phyloP scores from a whole-genome alignment of 139 green algal genomes.

The Auxenochlorella protothecoides region DNA sequence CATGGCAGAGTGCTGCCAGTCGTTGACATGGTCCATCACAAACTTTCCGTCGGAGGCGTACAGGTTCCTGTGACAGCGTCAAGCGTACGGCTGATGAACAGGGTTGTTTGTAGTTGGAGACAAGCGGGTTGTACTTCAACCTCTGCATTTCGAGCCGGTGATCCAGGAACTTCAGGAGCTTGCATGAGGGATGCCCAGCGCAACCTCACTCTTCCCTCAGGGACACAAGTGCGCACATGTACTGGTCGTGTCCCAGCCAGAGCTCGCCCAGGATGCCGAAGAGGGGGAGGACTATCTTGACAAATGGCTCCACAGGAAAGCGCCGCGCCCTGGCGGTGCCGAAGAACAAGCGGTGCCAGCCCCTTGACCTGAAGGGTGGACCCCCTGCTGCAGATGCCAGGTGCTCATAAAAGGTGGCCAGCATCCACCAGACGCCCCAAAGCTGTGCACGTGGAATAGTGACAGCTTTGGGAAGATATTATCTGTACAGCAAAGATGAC shows the following conservation, averaged over 20 bases:
- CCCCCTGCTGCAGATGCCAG: constrained; percentile 3
- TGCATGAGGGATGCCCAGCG: too few species aligned
- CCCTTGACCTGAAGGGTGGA: constrained; percentile 18
- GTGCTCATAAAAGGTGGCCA: constrained; percentile 21
- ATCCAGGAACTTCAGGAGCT: too few species aligned
- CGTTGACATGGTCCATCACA: constrained; percentile 32
- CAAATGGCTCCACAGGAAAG: constrained; percentile 33
- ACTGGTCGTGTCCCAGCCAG: constrained; percentile 41
- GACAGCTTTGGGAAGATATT: too few species aligned
- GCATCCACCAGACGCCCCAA: constrained; percentile 44
- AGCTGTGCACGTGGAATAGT: neutral
- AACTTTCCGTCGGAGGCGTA: constrained; percentile 34
- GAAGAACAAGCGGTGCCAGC: constrained; percentile 24
- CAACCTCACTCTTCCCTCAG: neutral
- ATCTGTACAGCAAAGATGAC: too few species aligned
- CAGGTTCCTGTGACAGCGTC: constrained; percentile 17
- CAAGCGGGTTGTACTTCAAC: neutral
- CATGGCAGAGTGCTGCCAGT: constrained; percentile 50
- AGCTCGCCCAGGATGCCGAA: constrained; percentile 47
- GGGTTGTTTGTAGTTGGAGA: neutral
- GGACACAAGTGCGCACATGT: constrained; percentile 4
- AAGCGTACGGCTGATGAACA: too few species aligned
- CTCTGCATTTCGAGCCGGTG: neutral
- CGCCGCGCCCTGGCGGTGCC: constrained; percentile 6
- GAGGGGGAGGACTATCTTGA: constrained; percentile 43